Percentiles rank a stretch among this genome's conserved stretches.
phyloP scores from a whole-genome alignment of 495 filamentous ascomycete species.

The Podospora tetraspora region DNA sequence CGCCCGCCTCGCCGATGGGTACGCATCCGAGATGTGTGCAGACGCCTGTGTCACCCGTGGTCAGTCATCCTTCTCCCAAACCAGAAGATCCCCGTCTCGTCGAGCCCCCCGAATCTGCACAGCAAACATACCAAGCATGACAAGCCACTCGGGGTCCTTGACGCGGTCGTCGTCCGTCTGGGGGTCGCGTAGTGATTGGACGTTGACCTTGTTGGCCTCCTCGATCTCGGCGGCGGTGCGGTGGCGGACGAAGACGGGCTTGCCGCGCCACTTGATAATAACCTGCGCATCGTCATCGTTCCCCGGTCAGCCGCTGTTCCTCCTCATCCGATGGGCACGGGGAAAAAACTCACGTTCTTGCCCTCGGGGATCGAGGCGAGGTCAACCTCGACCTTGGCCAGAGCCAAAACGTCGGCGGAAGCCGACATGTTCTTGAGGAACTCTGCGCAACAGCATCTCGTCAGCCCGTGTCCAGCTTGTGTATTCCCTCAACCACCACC shows the following conservation, averaged over 20 bases:
- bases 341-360: conserved; percentile 77
- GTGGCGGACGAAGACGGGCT: conserved; percentile 99
- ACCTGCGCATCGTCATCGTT: conserved; percentile 51
- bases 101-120: background rate
- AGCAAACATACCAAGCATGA: conserved; percentile 80
- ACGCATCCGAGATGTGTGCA: conserved; percentile 99
- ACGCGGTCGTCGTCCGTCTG: conserved; percentile 87
- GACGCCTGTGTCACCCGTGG: conserved; percentile 55
- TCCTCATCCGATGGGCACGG: background rate
- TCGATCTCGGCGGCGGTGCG: conserved; percentile 82
- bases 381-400: conserved; percentile 99
- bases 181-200: conserved; percentile 80
- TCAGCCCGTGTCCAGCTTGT: conserved; percentile 11
- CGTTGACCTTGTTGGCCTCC: conserved; percentile 72
- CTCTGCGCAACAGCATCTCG: conserved; percentile 50
- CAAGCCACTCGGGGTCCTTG: conserved; percentile 96
- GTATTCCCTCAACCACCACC: background rate
- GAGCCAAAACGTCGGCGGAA: conserved; percentile 95
- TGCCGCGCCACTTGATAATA: conserved; percentile 99
- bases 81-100: background rate
- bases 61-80: conserved; percentile 12
- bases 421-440: conserved; percentile 99
- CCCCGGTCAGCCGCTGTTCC: background rate
- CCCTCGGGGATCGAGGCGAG: conserved; percentile 89
- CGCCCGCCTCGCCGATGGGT: conserved; percentile 96